Evolutionary conservation across 805 yeast species (phyloP).

Genomic region (Lipomyces yamanashiensis): DNA sequence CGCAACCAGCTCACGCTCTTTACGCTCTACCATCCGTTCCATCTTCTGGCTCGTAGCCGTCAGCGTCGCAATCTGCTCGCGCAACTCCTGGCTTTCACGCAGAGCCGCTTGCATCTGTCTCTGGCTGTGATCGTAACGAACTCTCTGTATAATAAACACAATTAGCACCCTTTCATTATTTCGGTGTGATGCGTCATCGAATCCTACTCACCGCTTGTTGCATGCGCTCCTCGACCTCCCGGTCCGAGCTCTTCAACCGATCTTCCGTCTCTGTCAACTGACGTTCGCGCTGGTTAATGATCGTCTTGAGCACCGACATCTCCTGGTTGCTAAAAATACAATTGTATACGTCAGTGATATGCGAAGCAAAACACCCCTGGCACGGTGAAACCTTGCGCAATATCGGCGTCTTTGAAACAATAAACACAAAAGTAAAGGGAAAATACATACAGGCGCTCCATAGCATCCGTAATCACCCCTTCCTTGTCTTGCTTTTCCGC

Average conservation of each 20-base stretch:
- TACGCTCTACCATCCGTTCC: slow-evolving; percentile 45
- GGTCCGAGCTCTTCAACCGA: slow-evolving; percentile 40
- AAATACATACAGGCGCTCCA: slow-evolving; percentile 21
- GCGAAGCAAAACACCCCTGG: not conserved
- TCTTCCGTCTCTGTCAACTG: slow-evolving; percentile 41
- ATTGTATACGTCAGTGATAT: not conserved
- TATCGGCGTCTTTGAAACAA: too few relatives aligned
- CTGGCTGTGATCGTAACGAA: slow-evolving; percentile 29
- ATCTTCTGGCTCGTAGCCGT: slow-evolving; percentile 48
- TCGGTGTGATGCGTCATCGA: slow-evolving; percentile 32
- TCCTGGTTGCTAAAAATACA: slow-evolving; percentile 33
- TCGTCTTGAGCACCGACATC: slow-evolving; percentile 36
- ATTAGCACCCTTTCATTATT: slow-evolving; percentile 48
- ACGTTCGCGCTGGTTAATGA: slow-evolving; percentile 42
- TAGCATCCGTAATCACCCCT: slow-evolving; percentile 23
- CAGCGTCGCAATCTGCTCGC: slow-evolving; percentile 48
- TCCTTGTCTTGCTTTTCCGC: slow-evolving; percentile 40
- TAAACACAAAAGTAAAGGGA: too few relatives aligned
- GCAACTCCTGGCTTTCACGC: slow-evolving; percentile 53
- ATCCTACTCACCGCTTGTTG: slow-evolving; percentile 31
- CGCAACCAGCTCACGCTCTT: slow-evolving; percentile 37
- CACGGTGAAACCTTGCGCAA: too few relatives aligned
- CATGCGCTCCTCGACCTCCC: slow-evolving; percentile 27
- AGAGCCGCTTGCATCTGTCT: slow-evolving; percentile 36
- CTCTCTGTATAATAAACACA: slow-evolving; percentile 18